A percentile compares a stretch with the other conserved stretches of the same genome.
Conservation (phyloP, 2,329 filamentous ascomycete genomes). For the Pseudogymnoascus sp. region DNA sequence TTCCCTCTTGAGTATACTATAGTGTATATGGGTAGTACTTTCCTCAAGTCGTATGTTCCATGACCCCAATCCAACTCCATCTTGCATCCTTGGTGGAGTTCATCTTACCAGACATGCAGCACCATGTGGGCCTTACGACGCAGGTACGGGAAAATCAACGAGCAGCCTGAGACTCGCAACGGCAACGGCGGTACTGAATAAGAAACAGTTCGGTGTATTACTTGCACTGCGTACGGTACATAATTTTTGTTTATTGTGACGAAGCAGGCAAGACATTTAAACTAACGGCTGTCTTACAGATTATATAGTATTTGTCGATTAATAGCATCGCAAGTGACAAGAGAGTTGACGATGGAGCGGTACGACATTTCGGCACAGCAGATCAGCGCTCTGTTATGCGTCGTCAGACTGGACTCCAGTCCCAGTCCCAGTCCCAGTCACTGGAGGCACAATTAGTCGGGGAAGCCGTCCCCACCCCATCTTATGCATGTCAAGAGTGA, state of each 20-base stretch:
- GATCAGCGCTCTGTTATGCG: not conserved
- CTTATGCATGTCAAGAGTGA: slow-evolving; percentile 4
- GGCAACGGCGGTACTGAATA: not conserved
- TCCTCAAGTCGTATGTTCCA: not conserved
- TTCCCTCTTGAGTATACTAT: not conserved
- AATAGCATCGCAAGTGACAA: not conserved
- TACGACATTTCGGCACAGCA: not conserved
- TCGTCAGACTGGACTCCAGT: not conserved
- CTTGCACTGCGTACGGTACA: not conserved
- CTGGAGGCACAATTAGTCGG: slow-evolving; percentile 4
- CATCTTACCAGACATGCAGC: slow-evolving; percentile 5
- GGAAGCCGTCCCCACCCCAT: slow-evolving; percentile 3
- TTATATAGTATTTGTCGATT: not conserved
- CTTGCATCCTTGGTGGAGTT: slow-evolving; percentile 5
- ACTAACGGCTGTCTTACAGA: not conserved
- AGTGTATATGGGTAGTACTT: not conserved
- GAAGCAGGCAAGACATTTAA: not conserved
- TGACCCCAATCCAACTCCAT: slow-evolving; percentile 4
- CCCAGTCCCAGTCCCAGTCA: not conserved
- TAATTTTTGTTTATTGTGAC: slow-evolving; percentile 1
- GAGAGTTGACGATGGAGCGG: not conserved
- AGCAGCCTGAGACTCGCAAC: not conserved
- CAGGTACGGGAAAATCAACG: slow-evolving; percentile 1
- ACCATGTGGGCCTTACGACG: slow-evolving; percentile 5
- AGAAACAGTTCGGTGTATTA: not conserved